phyloP scores from a whole-genome alignment of 768 basidiomycete species.

The Multifurca ochricompacta region DNA sequence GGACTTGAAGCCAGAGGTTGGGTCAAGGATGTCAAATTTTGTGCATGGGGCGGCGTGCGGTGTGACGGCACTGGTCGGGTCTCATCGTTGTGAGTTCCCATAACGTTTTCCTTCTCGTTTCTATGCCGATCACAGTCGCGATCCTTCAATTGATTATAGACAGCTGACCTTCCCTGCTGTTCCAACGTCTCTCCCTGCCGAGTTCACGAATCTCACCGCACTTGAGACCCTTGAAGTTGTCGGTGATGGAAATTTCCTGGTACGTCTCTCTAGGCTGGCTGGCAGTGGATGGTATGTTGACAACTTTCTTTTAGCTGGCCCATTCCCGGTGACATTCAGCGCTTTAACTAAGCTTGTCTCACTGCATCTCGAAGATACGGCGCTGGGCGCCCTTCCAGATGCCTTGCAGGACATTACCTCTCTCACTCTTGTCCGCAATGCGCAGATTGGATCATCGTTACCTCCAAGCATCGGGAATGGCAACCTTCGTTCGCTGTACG shows the following conservation, averaged over 20 bases:
- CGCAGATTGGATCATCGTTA: constrained; percentile 32
- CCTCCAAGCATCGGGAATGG: constrained; percentile 31
- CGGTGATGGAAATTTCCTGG: constrained; percentile 38
- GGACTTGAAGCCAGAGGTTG: constrained; percentile 36
- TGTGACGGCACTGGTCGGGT: constrained; percentile 37
- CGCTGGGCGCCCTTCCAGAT: constrained; percentile 31
- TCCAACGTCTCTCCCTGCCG: constrained; percentile 36
- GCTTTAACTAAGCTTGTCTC: constrained; percentile 32
- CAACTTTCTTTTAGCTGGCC: constrained; percentile 30
- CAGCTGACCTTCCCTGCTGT: constrained; percentile 40
- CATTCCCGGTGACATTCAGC: constrained; percentile 33
- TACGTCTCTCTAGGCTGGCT: constrained; percentile 20
- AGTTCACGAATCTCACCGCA: constrained; percentile 33
- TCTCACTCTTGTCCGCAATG: constrained; percentile 35
- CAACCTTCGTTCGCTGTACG: constrained; percentile 35
- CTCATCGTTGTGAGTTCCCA: constrained; percentile 33
- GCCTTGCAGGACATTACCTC: constrained; percentile 30
- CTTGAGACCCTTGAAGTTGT: constrained; percentile 34
- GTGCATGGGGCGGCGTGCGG: constrained; percentile 39
- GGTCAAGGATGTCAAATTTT: constrained; percentile 39
- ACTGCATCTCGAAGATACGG: constrained; percentile 37
- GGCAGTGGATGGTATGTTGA: neutral
- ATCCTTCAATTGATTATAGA: constrained; percentile 19
- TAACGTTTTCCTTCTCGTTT: neutral
- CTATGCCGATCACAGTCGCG: neutral